These are phyloP conservation scores for Termitomyces sp. DNA, from an alignment of 768 basidiomycete genomes.

Conservation along the genomic window DNA sequence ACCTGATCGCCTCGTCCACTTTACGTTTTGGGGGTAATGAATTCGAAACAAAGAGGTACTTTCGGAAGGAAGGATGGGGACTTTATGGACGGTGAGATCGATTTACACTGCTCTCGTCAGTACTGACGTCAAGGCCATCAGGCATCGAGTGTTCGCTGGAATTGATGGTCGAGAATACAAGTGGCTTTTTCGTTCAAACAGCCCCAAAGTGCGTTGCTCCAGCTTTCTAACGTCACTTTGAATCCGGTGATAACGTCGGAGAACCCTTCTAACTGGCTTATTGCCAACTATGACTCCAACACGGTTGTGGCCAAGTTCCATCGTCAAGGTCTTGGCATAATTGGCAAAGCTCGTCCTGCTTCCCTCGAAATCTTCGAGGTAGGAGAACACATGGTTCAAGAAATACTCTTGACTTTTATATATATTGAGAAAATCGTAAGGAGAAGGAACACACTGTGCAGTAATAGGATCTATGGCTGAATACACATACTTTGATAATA, in stretches of 20 bases:
- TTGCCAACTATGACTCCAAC: constrained; percentile 6
- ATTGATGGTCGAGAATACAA: constrained; percentile 21
- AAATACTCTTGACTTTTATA: constrained; percentile 27
- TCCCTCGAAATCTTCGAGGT: constrained; percentile 18
- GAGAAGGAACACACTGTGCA: constrained; percentile 8
- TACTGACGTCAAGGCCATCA: not conserved
- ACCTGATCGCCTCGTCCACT: constrained; percentile 18
- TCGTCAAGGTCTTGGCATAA: constrained; percentile 13
- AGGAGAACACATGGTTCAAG: constrained; percentile 24
- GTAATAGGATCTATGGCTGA: not conserved
- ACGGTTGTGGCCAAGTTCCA: constrained; percentile 17
- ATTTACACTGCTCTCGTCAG: not conserved
- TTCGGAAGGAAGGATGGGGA: constrained; percentile 21
- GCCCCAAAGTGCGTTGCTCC: constrained; percentile 9
- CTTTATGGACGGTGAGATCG: constrained; percentile 15
- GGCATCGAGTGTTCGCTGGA: constrained; percentile 21
- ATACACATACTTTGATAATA: not conserved
- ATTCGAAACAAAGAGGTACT: constrained; percentile 23
- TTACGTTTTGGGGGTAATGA: constrained; percentile 26
- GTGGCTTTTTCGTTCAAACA: constrained; percentile 13
- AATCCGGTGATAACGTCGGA: not conserved
- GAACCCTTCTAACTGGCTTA: not conserved
- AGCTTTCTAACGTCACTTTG: not conserved
- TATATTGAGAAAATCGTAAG: constrained; percentile 26
- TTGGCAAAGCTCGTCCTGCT: constrained; percentile 11